Percentiles rank a stretch among this genome's conserved stretches.
Evolutionary conservation across 768 basidiomycete genomes (phyloP).

Genomic region (Termitomyces sp.): DNA sequence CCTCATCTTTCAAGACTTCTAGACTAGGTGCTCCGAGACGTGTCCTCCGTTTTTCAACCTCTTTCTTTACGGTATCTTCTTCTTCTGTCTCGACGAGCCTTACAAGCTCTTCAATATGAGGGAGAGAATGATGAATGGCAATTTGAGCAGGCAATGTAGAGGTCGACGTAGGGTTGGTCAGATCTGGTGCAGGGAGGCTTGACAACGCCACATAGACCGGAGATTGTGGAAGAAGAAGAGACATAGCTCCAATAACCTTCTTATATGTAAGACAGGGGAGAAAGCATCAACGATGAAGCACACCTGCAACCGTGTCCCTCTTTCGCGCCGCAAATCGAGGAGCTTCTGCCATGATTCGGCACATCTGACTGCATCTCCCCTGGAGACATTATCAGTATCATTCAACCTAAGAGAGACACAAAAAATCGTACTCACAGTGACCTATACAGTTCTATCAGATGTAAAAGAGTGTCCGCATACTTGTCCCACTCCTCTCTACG

Average conservation of each 20-base stretch:
- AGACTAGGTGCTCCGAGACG: slow-evolving; percentile 65
- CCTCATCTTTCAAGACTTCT: slow-evolving; percentile 54
- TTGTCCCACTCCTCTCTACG: slow-evolving; percentile 52
- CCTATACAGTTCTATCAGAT: slow-evolving; percentile 52
- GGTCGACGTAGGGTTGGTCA: slow-evolving; percentile 66
- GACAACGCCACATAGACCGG: slow-evolving; percentile 56
- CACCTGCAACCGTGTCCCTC: slow-evolving; percentile 52
- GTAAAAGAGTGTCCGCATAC: slow-evolving; percentile 45
- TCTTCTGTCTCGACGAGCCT: slow-evolving; percentile 61
- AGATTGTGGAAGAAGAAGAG: slow-evolving; percentile 72
- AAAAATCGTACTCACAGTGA: slow-evolving; percentile 41
- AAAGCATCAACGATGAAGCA: background rate
- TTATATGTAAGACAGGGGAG: slow-evolving; percentile 1
- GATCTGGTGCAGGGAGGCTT: slow-evolving; percentile 65
- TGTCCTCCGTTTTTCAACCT: slow-evolving; percentile 73
- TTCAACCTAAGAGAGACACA: background rate
- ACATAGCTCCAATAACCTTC: slow-evolving; percentile 64
- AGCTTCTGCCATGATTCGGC: slow-evolving; percentile 80
- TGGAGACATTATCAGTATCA: slow-evolving; percentile 20
- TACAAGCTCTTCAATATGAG: slow-evolving; percentile 68
- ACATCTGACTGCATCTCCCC: slow-evolving; percentile 72
- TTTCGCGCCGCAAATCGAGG: slow-evolving; percentile 52
- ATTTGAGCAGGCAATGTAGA: slow-evolving; percentile 52
- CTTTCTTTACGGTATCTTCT: slow-evolving; percentile 46
- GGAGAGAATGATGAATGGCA: slow-evolving; percentile 66